Evolutionary conservation across 2,329 filamentous ascomycete species (phyloP).

Genomic region (Aquanectria penicillioides): DNA sequence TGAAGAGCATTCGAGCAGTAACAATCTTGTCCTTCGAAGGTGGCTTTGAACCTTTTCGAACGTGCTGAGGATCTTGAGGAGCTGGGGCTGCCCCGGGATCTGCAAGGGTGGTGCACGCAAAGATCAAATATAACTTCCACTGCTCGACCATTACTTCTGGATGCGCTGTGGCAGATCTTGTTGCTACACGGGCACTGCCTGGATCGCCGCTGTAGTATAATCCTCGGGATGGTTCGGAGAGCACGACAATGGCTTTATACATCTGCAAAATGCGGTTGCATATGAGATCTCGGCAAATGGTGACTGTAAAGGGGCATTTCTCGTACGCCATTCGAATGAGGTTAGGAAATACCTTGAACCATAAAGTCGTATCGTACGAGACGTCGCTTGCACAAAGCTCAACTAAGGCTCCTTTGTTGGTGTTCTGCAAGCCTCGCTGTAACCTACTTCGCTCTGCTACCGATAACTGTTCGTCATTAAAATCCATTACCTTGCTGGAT

Average conservation of each 20-base stretch:
- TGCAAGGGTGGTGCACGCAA: slow-evolving; percentile 94
- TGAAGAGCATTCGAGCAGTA: slow-evolving; percentile 89
- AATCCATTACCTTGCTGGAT: slow-evolving; percentile 86
- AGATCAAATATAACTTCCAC: slow-evolving; percentile 97
- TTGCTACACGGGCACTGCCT: slow-evolving; percentile 60
- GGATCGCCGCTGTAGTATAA: slow-evolving; percentile 71
- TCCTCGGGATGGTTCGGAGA: slow-evolving; percentile 79
- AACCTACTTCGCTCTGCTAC: slow-evolving; percentile 92
- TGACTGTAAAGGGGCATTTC: slow-evolving; percentile 90
- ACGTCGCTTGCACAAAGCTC: slow-evolving; percentile 96
- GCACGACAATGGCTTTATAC: slow-evolving; percentile 82
- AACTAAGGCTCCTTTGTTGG: slow-evolving; percentile 85
- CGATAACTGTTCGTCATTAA: slow-evolving; percentile 90
- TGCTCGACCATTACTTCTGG: slow-evolving; percentile 93
- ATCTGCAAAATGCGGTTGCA: slow-evolving; percentile 93
- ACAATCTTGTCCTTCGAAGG: slow-evolving; percentile 80
- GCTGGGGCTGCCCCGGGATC: slow-evolving; percentile 73
- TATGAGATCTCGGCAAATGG: slow-evolving; percentile 88
- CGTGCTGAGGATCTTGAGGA: slow-evolving; percentile 74
- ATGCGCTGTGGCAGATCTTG: slow-evolving; percentile 73
- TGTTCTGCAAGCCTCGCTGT: slow-evolving; percentile 88
- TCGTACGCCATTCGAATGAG: slow-evolving; percentile 91
- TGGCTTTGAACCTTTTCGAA: slow-evolving; percentile 80
- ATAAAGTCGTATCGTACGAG: slow-evolving; percentile 92
- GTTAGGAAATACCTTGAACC: slow-evolving; percentile 98